phyloP scores from a whole-genome alignment of 192 early-diverging fungal species.

The Phlyctochytrium planicorne region DNA sequence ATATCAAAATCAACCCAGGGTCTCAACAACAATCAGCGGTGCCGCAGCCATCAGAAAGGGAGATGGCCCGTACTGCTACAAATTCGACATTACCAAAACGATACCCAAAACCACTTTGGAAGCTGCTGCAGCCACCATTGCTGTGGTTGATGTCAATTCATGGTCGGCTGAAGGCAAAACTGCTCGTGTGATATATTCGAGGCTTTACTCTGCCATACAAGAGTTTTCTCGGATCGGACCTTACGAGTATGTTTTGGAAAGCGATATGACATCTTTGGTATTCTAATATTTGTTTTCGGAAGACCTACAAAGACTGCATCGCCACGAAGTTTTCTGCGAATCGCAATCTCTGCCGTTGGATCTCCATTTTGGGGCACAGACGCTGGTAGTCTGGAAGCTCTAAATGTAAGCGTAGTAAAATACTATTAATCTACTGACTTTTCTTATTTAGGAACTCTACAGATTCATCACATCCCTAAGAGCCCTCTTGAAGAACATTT shows the following conservation, averaged over 20 bases:
- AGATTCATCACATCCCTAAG: constrained; percentile 70
- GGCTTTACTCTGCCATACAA: constrained; percentile 47
- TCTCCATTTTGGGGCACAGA: constrained; percentile 72
- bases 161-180: constrained; percentile 15
- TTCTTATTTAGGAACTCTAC: constrained; percentile 15
- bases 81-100: constrained; percentile 82
- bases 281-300: too few species aligned
- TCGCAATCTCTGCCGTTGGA: constrained; percentile 78
- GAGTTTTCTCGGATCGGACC: constrained; percentile 57
- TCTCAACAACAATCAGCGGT: constrained; percentile 31
- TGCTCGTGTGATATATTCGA: constrained; percentile 21
- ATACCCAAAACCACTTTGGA: constrained; percentile 56
- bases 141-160: constrained; percentile 20
- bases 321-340: constrained; percentile 60
- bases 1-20: constrained; percentile 79
- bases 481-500: constrained; percentile 73
- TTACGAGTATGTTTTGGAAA: background rate
- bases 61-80: constrained; percentile 63
- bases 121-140: constrained; percentile 21
- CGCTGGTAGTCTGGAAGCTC: constrained; percentile 4
- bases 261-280: too few species aligned
- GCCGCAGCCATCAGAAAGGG: background rate
- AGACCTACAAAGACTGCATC: too few species aligned
- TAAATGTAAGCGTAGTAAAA: constrained; percentile 10
- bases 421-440: background rate